Percentiles rank a stretch among this genome's conserved stretches.
Evolutionary conservation across 345 rosid genomes (phyloP).

Genomic region (Microthlaspi erraticum): DNA sequence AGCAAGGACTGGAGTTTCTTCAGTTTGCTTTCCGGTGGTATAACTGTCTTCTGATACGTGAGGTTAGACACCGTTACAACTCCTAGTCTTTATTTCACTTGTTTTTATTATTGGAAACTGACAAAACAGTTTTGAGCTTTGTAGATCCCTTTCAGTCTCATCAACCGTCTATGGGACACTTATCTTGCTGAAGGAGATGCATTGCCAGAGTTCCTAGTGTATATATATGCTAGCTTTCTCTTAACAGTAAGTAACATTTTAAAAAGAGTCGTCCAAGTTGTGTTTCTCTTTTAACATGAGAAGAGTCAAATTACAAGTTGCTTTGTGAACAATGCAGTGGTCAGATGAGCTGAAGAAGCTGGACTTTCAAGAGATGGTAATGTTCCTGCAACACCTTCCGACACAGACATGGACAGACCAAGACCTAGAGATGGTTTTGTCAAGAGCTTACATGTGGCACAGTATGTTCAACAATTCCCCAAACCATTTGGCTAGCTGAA

Average conservation of each 20-base stretch:
- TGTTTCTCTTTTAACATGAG: neutral
- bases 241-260: slow-evolving; percentile 66
- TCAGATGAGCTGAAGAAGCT: slow-evolving; percentile 86
- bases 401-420: slow-evolving; percentile 84
- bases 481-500: slow-evolving; percentile 64
- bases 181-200: slow-evolving; percentile 99
- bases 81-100: slow-evolving; percentile 1
- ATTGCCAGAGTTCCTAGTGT: slow-evolving; percentile 93
- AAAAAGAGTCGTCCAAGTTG: neutral
- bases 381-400: slow-evolving; percentile 97
- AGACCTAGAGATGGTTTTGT: slow-evolving; percentile 93
- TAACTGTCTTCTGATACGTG: slow-evolving; percentile 96
- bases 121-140: slow-evolving; percentile 33
- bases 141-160: slow-evolving; percentile 88
- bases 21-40: slow-evolving; percentile 99
- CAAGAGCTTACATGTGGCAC: slow-evolving; percentile 91
- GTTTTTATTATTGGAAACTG: slow-evolving; percentile 1
- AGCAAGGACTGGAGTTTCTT: slow-evolving; percentile 97
- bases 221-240: slow-evolving; percentile 95
- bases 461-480: slow-evolving; percentile 89
- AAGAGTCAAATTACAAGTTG: neutral
- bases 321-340: slow-evolving; percentile 59
- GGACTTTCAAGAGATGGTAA: slow-evolving; percentile 97
- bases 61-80: slow-evolving; percentile 51
- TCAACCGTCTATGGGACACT: slow-evolving; percentile 96